Evolutionary conservation across 768 basidiomycete species (phyloP), one percentile per base, ranked within the genome.

Genomic region (Mycena chlorophos): DNA sequence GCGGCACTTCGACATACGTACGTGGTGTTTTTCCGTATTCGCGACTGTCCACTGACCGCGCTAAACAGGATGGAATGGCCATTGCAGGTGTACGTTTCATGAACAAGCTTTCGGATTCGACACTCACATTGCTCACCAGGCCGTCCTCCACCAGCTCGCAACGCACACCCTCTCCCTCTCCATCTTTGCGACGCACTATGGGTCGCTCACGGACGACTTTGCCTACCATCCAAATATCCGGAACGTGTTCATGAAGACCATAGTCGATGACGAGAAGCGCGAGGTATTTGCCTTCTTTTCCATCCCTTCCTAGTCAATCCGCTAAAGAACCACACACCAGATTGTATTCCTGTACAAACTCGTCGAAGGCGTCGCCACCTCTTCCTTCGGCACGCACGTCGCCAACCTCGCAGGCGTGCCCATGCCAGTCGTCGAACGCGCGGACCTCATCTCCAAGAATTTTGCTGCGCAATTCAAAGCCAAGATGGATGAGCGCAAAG

Each of bases 171-270:
- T 97, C 4, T 88, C 95, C 12, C 74, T 98, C 25, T 88, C 91
- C 2, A 97, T 98, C 77, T 99, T 99, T 65, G 96, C 97, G 30
- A 99, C 97, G 0, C 97, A 99, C 71, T 99, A 98, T 63, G 94
- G 94, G 3, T 91, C 94, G 1, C 78, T 98, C 39, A 97, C 96
- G 6, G 92, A 97, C 63, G 96, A 98, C 68, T 98, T 89, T 68
- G 81, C 82, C 2, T 92, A 93, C 63, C 92, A 95, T 66, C 89
- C 91, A 1, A 97, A 95, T 65, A 90, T 98, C 62, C 79, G 91
- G 53, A 91, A 87, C 52, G 96, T 96, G 88, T 87, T 97, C 71
- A 98, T 99, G 97, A 81, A 88, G 19, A 98, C 96, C 0, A 78
- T 91, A 46, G 89, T 98, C 5, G 92, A 98, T 63, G 94, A 98